These are phyloP conservation scores for Isabelozyma rhagii DNA, from an alignment of 805 yeast genomes.

Conservation along the genomic window DNA sequence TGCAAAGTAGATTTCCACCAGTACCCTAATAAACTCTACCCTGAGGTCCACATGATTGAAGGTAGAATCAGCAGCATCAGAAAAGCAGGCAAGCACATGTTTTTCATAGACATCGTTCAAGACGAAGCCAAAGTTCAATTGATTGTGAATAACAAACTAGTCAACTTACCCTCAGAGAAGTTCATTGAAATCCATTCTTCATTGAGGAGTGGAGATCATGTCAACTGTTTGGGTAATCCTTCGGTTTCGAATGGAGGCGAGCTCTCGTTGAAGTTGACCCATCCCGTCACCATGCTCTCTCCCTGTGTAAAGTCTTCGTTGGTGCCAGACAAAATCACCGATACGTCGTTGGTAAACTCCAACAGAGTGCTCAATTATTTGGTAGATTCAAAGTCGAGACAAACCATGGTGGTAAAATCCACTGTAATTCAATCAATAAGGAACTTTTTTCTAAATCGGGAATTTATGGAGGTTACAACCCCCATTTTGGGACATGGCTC, in stretches of 20 bases:
- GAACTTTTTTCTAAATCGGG: conserved; percentile 47
- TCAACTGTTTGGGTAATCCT: conserved; percentile 66
- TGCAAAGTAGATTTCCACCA: conserved; percentile 5
- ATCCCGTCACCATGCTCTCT: conserved; percentile 51
- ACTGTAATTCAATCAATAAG: conserved; percentile 56
- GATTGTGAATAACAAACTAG: conserved; percentile 52
- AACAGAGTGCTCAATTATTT: conserved; percentile 75
- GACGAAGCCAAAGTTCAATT: conserved; percentile 60
- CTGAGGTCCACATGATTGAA: conserved; percentile 19
- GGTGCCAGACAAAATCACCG: conserved; percentile 58
- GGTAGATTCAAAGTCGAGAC: conserved; percentile 50
- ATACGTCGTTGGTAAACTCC: conserved; percentile 53
- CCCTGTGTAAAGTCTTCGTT: conserved; percentile 52
- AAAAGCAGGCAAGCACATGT: conserved; percentile 63
- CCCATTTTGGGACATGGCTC: conserved; percentile 76
- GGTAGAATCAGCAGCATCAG: conserved; percentile 63
- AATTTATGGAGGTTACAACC: conserved; percentile 82
- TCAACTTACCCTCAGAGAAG: conserved; percentile 38
- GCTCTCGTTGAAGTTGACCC: conserved; percentile 58
- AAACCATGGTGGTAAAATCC: conserved; percentile 50
- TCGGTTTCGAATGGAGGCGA: conserved; percentile 78
- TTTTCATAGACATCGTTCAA: conserved; percentile 66
- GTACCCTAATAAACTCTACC: conserved; percentile 5
- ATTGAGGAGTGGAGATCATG: conserved; percentile 69
- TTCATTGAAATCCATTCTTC: conserved; percentile 38